Evolutionary conservation across 176 grass and related monocot species (phyloP).

Genomic region (Musa beccarii): DNA sequence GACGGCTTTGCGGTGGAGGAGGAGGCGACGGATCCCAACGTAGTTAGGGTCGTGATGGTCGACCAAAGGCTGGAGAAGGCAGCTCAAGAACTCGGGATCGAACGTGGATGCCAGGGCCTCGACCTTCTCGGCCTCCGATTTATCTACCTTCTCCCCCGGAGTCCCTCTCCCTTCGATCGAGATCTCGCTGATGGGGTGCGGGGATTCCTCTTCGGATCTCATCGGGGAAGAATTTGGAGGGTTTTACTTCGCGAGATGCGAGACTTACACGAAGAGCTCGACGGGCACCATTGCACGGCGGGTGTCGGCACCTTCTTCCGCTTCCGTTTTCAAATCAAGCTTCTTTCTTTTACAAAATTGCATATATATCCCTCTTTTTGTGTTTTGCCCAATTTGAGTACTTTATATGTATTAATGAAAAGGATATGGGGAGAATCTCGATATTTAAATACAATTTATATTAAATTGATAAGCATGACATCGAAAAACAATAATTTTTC

Average conservation of each 20-base stretch:
- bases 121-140: not conserved
- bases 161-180: not conserved
- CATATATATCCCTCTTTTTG: too few relatives aligned
- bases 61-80: constrained; percentile 66
- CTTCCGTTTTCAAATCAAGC: too few relatives aligned
- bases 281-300: not conserved
- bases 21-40: constrained; percentile 52
- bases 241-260: not conserved
- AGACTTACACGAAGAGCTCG: not conserved
- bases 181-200: not conserved
- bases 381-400: too few relatives aligned
- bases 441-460: too few relatives aligned
- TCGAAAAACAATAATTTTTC: too few relatives aligned
- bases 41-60: constrained; percentile 60
- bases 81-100: constrained; percentile 84
- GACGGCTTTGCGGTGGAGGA: constrained; percentile 56
- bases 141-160: not conserved
- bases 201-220: not conserved
- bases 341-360: too few relatives aligned
- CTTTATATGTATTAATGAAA: too few relatives aligned
- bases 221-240: not conserved
- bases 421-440: too few relatives aligned
- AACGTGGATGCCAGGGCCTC: not conserved
- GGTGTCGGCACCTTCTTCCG: not conserved
- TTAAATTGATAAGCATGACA: too few relatives aligned